A percentile compares a stretch with the other conserved stretches of the same genome.
These are phyloP conservation scores for Moesziomyces globuligerus DNA, from an alignment of 1,284 basidiomycete genomes.

Conservation along the genomic window DNA sequence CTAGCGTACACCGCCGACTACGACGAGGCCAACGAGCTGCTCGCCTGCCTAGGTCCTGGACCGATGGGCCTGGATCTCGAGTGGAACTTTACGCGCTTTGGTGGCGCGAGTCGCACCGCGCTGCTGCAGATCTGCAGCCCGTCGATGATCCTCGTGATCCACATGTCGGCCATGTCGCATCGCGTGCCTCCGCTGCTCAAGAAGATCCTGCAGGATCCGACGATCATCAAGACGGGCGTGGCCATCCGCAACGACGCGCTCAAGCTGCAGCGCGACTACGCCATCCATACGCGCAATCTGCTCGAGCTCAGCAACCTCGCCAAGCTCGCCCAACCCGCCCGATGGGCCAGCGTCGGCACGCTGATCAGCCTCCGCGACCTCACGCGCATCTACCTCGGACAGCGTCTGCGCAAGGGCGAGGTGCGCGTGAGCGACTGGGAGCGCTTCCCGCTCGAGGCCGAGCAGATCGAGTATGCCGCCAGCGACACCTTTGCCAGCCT, in stretches of 20 bases:
- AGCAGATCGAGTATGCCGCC: conserved; percentile 59
- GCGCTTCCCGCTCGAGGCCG: conserved; percentile 16
- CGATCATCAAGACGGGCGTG: conserved; percentile 55
- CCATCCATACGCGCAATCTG: conserved; percentile 29
- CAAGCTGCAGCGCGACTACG: conserved; percentile 58
- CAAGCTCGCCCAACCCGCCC: conserved; percentile 34
- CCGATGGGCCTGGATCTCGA: conserved; percentile 57
- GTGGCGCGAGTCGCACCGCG: conserved; percentile 27
- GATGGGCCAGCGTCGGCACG: conserved; percentile 20
- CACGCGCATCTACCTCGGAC: conserved; percentile 45
- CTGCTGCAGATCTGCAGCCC: conserved; percentile 49
- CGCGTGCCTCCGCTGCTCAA: conserved; percentile 23
- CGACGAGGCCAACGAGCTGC: conserved; percentile 31
- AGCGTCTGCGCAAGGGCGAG: conserved; percentile 44
- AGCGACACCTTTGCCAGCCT: conserved; percentile 55
- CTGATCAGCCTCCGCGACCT: conserved; percentile 57
- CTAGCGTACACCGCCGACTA: conserved; percentile 35
- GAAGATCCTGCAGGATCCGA: conserved; percentile 37
- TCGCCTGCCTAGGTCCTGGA: conserved; percentile 26
- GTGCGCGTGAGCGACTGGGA: conserved; percentile 53
- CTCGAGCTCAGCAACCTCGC: conserved; percentile 52
- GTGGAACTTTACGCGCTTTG: conserved; percentile 39
- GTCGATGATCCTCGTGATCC: conserved; percentile 44
- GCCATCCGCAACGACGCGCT: conserved; percentile 50
- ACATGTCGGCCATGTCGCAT: conserved; percentile 44